phyloP scores from a whole-genome alignment of 1,284 basidiomycete genomes.

The Rhodotorula sp. region DNA sequence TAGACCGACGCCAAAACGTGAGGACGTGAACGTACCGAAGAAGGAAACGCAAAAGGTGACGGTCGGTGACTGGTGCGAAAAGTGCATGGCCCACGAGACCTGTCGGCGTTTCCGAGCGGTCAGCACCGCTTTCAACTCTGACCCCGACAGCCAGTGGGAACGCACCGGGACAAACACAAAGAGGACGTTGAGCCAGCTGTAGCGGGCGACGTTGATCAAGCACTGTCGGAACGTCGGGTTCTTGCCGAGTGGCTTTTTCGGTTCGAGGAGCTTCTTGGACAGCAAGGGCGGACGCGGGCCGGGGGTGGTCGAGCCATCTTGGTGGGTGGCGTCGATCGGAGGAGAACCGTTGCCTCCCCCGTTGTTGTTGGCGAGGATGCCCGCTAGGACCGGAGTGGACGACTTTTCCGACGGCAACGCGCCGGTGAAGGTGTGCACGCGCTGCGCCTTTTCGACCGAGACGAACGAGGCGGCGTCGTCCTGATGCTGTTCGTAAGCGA shows the following conservation, averaged over 20 bases:
- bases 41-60: slow-evolving; percentile 59
- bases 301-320: neutral
- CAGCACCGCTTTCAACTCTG: neutral
- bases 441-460: neutral
- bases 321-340: neutral
- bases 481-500: neutral
- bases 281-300: slow-evolving; percentile 15
- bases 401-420: neutral
- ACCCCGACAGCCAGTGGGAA: neutral
- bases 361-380: neutral
- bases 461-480: slow-evolving; percentile 9
- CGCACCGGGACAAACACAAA: slow-evolving; percentile 56
- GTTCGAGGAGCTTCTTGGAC: slow-evolving; percentile 32
- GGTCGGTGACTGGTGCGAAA: slow-evolving; percentile 57
- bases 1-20: neutral
- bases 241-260: slow-evolving; percentile 28
- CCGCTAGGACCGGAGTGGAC: too few species aligned
- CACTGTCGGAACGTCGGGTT: slow-evolving; percentile 43
- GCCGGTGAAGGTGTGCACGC: slow-evolving; percentile 5
- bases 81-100: slow-evolving; percentile 62
- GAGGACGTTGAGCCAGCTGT: slow-evolving; percentile 55
- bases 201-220: slow-evolving; percentile 50
- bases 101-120: neutral
- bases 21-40: neutral
- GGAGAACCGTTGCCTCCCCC: neutral